Evolutionary conservation across 2,329 filamentous ascomycete species (phyloP).

Genomic region (Thelonectria blattea): DNA sequence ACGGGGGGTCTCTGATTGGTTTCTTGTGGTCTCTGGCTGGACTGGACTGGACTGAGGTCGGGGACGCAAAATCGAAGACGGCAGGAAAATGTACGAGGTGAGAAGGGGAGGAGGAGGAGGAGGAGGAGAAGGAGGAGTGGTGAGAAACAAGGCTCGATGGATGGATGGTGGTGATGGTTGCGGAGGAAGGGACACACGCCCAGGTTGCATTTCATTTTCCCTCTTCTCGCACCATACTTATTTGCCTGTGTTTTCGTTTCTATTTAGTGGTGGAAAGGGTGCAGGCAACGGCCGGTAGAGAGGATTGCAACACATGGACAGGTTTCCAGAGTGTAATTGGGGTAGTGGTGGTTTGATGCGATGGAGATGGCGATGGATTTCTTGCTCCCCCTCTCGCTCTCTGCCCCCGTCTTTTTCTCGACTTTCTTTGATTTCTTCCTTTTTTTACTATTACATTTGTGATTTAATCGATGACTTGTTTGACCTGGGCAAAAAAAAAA

Average conservation of each 20-base stretch:
- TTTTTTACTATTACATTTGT: constrained; percentile 5
- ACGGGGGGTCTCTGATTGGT: constrained; percentile 17
- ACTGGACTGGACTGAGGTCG: not conserved
- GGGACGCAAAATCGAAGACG: constrained; percentile 2
- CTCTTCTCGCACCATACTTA: constrained; percentile 26
- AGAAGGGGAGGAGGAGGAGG: constrained; percentile 1
- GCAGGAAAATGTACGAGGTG: constrained; percentile 31
- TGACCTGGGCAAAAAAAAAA: constrained; percentile 10
- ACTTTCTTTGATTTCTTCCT: constrained; percentile 3
- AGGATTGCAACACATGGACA: not conserved
- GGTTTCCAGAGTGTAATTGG: not conserved
- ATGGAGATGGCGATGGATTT: not conserved
- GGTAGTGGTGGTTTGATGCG: not conserved
- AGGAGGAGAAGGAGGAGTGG: constrained; percentile 7
- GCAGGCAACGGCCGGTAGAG: not conserved
- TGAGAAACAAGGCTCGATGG: constrained; percentile 5
- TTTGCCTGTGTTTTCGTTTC: not conserved
- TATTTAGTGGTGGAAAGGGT: not conserved
- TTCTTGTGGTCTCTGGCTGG: constrained; percentile 3
- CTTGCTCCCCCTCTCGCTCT: too few relatives aligned
- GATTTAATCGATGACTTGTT: constrained; percentile 13
- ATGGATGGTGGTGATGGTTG: not conserved
- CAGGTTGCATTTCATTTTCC: constrained; percentile 31
- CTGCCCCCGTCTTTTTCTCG: not conserved
- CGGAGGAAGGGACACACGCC: constrained; percentile 29